Evolutionary conservation across 768 basidiomycete genomes (phyloP), one percentile per base, ranked within the genome.

Genomic region (Rhizopogon rudus): DNA sequence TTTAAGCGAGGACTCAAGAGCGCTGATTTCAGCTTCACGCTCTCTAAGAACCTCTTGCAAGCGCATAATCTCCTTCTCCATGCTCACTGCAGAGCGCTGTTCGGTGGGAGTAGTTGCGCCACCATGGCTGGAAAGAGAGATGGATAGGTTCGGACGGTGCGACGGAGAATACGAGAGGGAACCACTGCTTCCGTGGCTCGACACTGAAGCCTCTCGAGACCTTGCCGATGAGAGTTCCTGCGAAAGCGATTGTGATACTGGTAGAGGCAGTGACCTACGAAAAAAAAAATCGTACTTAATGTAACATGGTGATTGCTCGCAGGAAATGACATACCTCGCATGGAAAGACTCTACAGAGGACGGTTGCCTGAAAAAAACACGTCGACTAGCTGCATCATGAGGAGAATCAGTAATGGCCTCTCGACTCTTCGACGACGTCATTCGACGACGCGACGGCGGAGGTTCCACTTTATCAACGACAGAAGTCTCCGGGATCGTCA

Each of bases 61-160:
- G 55, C 94, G 86, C 88, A 93, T 94, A 56, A 98, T 92, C 71
- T 98, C 96, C 64, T 89, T 87, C 71, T 97, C 94, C 57, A 97
- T 78, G 67, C 93, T 94, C 16, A 80, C 76, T 6, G 86, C 84
- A 28, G 93, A 91, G 46, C 95, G 83, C 62, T 92, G 89, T 56
- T 79, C 77, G 8, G 74, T 60, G 0, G 62, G 59, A 17, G 63
- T 63, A 17, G 39, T 48, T 25, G 41, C 55, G 25, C 68, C 65
- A 48, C 65, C 67, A 42, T 55, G 69, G 61, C 75, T 60, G 70
- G 81, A 64, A 54, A 85, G 67, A 29, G 83, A 81, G 51, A 88
- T 78, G 41, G 80, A 82, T 33, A 84, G 74, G 63, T 79, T 84
- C 25, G 82, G 80, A n/a, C 78, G 76, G 45, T 74, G 72, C 29